Evolutionary conservation across 495 filamentous ascomycete genomes (phyloP).

Genomic region (Penicillium tannophilum): DNA sequence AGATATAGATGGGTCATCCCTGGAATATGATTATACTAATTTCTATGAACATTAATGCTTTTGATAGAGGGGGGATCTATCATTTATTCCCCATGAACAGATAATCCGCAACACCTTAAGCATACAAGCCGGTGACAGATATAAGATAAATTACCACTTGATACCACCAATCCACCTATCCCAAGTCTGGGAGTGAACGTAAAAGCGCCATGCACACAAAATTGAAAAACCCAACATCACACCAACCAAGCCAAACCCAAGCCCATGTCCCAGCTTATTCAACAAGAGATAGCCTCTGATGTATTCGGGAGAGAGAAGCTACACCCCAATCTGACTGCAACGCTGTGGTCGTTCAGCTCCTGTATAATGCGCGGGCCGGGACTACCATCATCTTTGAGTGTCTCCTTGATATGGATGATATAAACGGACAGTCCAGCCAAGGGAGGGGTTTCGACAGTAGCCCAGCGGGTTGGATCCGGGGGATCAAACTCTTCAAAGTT

Average conservation of each 20-base stretch:
- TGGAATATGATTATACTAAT: not conserved
- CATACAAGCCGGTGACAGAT: not conserved
- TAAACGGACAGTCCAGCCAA: slow-evolving; percentile 62
- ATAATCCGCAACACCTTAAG: not conserved
- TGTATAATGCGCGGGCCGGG: slow-evolving; percentile 66
- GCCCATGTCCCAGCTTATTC: slow-evolving; percentile 5
- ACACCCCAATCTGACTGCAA: slow-evolving; percentile 67
- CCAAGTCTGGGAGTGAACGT: not conserved
- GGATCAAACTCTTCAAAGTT: slow-evolving; percentile 15
- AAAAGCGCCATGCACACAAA: not conserved
- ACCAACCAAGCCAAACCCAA: not conserved
- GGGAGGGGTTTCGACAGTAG: slow-evolving; percentile 34
- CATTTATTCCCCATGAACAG: not conserved
- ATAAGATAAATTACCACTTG: not conserved
- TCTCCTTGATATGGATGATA: slow-evolving; percentile 84
- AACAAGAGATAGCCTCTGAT: slow-evolving; percentile 52
- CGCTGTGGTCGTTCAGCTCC: slow-evolving; percentile 64
- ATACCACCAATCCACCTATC: not conserved
- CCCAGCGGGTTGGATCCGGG: slow-evolving; percentile 25
- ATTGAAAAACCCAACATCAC: not conserved
- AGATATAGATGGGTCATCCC: not conserved
- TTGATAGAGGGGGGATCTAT: not conserved
- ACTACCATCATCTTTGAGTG: slow-evolving; percentile 62
- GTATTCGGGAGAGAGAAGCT: slow-evolving; percentile 69
- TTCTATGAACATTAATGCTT: not conserved